Conservation (phyloP, 2,329 filamentous ascomycete genomes). For the Graphilbum sp. region DNA sequence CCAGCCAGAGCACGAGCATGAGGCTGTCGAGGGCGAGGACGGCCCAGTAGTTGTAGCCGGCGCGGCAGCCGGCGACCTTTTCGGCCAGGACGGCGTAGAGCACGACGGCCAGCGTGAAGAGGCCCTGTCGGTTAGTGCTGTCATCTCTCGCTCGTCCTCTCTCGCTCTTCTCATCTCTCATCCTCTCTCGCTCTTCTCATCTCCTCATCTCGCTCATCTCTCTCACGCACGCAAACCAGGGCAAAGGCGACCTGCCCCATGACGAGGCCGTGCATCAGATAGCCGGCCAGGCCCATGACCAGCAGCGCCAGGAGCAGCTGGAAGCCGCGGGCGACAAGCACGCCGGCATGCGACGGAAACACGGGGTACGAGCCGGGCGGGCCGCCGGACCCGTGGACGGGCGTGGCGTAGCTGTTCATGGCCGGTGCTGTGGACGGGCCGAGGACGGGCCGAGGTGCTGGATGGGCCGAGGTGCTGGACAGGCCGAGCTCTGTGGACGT, state of each 20-base stretch:
- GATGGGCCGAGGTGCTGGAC: too few relatives aligned
- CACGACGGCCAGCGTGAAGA: slow-evolving; percentile 15
- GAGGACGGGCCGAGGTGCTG: too few relatives aligned
- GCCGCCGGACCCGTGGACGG: slow-evolving; percentile 4
- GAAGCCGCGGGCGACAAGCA: slow-evolving; percentile 13
- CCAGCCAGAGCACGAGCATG: slow-evolving; percentile 17
- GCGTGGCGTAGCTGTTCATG: slow-evolving; percentile 3
- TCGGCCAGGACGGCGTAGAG: slow-evolving; percentile 14
- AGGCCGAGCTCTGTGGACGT: too few relatives aligned
- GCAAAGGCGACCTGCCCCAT: slow-evolving; percentile 13
- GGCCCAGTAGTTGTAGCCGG: slow-evolving; percentile 18
- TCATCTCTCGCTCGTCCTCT: too few relatives aligned
- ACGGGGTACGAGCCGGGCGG: slow-evolving; percentile 10
- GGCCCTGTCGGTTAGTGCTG: slow-evolving; percentile 7
- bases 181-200: too few relatives aligned
- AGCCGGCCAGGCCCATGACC: slow-evolving; percentile 12
- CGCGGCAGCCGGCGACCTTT: slow-evolving; percentile 11
- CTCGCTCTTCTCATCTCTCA: too few relatives aligned
- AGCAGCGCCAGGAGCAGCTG: slow-evolving; percentile 14
- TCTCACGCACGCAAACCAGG: slow-evolving; percentile 16
- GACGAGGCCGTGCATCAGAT: slow-evolving; percentile 15
- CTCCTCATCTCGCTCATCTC: too few relatives aligned
- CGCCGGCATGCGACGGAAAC: slow-evolving; percentile 12
- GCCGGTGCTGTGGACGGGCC: too few relatives aligned
- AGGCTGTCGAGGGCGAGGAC: slow-evolving; percentile 15